These are phyloP conservation scores for Biscogniauxia sp. DNA, from an alignment of 2,329 filamentous ascomycete genomes.

Conservation along the genomic window DNA sequence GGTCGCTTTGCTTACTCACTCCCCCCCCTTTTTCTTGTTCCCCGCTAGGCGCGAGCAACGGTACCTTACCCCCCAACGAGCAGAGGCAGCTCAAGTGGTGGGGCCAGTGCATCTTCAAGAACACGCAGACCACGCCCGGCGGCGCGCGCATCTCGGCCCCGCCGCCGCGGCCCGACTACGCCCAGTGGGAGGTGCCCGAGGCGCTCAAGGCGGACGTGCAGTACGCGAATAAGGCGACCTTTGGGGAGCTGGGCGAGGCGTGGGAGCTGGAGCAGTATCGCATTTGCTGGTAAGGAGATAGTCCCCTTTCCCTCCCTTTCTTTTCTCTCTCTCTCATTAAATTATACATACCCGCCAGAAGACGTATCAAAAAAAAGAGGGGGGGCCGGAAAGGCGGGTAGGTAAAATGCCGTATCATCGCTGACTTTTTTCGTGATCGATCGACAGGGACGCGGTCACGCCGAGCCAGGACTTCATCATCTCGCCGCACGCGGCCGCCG, in stretches of 20 bases:
- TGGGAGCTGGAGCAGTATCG: conserved; percentile 63
- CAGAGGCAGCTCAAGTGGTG: conserved; percentile 57
- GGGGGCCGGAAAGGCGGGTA: background rate
- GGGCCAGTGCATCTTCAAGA: conserved; percentile 59
- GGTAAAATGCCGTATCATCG: background rate
- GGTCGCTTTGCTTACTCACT: too few relatives aligned
- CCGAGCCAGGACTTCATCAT: conserved; percentile 62
- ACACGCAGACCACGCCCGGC: conserved; percentile 50
- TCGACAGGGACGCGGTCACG: conserved; percentile 61
- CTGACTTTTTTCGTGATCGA: too few relatives aligned
- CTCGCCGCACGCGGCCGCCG: conserved; percentile 49
- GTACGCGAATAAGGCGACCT: conserved; percentile 56
- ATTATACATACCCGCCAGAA: too few relatives aligned
- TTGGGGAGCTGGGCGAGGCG: conserved; percentile 51
- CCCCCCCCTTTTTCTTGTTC: background rate
- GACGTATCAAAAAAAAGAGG: too few relatives aligned
- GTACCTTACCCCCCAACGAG: conserved; percentile 54
- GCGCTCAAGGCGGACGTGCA: conserved; percentile 57
- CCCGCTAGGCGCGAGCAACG: conserved; percentile 52
- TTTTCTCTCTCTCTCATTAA: background rate
- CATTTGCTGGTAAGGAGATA: conserved; percentile 59
- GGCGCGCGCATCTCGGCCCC: conserved; percentile 56
- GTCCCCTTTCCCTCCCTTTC: background rate
- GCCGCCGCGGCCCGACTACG: conserved; percentile 54
- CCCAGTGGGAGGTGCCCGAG: conserved; percentile 59